phyloP scores from a whole-genome alignment of 1,139 yeast genomes.

The Zygotorulaspora mrakii region DNA sequence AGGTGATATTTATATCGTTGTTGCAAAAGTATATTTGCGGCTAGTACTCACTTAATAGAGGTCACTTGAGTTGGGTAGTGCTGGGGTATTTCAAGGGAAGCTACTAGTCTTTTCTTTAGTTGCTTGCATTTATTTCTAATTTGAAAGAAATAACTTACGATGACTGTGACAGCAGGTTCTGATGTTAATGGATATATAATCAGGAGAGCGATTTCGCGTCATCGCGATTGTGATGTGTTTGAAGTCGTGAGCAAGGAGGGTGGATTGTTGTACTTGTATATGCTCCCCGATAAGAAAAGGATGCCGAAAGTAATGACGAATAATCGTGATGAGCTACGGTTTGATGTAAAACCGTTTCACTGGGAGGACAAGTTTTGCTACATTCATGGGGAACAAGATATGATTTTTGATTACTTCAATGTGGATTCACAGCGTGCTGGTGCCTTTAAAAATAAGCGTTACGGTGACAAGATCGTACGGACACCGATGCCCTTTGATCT shows the following conservation, averaged over 20 bases:
- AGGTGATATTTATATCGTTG: neutral
- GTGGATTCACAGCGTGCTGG: slow-evolving; percentile 4
- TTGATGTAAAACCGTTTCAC: slow-evolving; percentile 1
- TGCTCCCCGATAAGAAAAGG: slow-evolving; percentile 1
- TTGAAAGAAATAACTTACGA: neutral
- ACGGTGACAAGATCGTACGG: slow-evolving; percentile 10
- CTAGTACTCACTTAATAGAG: too few species aligned
- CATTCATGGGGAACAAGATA: slow-evolving; percentile 1
- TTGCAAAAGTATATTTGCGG: neutral
- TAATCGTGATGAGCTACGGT: slow-evolving; percentile 1
- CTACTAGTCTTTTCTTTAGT: neutral
- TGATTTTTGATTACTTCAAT: slow-evolving; percentile 8
- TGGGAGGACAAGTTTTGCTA: slow-evolving; percentile 6
- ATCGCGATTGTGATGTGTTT: slow-evolving; percentile 3
- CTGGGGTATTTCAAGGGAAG: too few species aligned
- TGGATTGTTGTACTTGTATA: slow-evolving; percentile 2
- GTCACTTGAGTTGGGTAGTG: too few species aligned
- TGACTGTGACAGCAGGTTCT: slow-evolving; percentile 7
- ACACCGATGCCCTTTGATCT: slow-evolving; percentile 16
- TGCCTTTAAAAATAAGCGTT: slow-evolving; percentile 5
- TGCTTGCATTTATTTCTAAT: neutral
- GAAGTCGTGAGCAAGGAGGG: slow-evolving; percentile 5
- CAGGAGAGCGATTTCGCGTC: slow-evolving; percentile 3
- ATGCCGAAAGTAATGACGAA: neutral
- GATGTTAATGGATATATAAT: slow-evolving; percentile 5